Evolutionary conservation across 176 grass and related monocot species (phyloP), one percentile per base, ranked within the genome.

Genomic region (Triticum turgidum): DNA sequence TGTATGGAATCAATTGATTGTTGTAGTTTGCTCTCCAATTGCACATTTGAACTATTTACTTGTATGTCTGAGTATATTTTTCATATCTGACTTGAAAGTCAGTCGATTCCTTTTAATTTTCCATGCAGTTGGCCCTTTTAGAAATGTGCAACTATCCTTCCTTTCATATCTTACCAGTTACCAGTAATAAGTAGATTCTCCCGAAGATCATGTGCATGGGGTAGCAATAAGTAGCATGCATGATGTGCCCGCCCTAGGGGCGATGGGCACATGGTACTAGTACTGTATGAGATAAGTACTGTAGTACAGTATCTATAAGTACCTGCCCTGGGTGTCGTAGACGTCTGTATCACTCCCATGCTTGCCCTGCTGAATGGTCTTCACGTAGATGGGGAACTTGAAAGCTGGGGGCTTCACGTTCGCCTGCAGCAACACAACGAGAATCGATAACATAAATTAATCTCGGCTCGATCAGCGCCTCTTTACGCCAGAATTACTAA

Each of bases 341-440:
- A 88, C 79, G 15, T 90, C 92, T 18, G 91, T 90, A 33, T 97
- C 89, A 61, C 94, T 97, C 63, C 94, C 91, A 49, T 97, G 94
- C 69, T 92, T 94, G 30, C 89, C 94, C 37, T 85, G 90, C 30
- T 97, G 79, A 24, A 97, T 97, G 86, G 92, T 87, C 47, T 87
- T 86, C 11, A 97, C 69, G n/a, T 97, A 92, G 5, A 97, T 85
- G 6, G 94, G 94, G n/a, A 94, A 17, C 61, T 82, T 82, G 17
- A 89, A 76, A 65, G 79, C 7, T 25, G 84, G 29, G 1, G 49
- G 20, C 89, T 88, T 94, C 30, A 80, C 51, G 65, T 97, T 82
- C 74, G 83, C 90, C 83, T 92, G 38, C 44, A 86, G 29, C 25
- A 32, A 42, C 5, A 20, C 27, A 20, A 21, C 4, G 2, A 51